These are phyloP conservation scores for Silene noctiflora DNA, from an alignment of 179 eudicot species.

Conservation along the genomic window DNA sequence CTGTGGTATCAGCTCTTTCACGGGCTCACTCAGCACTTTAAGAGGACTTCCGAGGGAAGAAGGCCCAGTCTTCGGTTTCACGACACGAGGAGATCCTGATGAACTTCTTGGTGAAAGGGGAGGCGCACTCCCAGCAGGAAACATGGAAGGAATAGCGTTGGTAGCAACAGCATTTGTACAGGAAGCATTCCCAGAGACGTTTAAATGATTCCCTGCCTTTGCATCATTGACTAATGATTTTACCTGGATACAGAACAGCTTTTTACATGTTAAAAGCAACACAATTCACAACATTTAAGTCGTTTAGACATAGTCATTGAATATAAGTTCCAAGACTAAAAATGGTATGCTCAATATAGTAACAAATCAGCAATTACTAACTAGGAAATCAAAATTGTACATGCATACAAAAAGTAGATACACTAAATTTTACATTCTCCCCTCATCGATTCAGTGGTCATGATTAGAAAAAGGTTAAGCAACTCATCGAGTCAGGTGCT, in stretches of 20 bases:
- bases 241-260: slow-evolving; percentile 44
- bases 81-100: slow-evolving; percentile 85
- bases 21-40: slow-evolving; percentile 72
- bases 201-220: slow-evolving; percentile 68
- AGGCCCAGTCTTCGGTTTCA: slow-evolving; percentile 71
- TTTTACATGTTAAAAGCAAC: not conserved
- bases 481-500: no score
- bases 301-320: not conserved
- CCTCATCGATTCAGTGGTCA: no score
- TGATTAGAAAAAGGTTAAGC: no score
- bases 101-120: slow-evolving; percentile 98
- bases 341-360: not conserved
- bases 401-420: no score
- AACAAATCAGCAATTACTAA: no score
- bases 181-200: slow-evolving; percentile 59
- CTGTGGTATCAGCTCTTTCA: slow-evolving; percentile 88
- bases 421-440: no score
- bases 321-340: not conserved
- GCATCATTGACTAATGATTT: slow-evolving; percentile 80
- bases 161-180: slow-evolving; percentile 61
- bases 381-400: no score
- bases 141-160: slow-evolving; percentile 84
- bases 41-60: slow-evolving; percentile 76
- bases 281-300: not conserved
- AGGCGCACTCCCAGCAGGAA: slow-evolving; percentile 93